Evolutionary conservation across 495 filamentous ascomycete species (phyloP).

Genomic region (Hypoxylon intermedium): DNA sequence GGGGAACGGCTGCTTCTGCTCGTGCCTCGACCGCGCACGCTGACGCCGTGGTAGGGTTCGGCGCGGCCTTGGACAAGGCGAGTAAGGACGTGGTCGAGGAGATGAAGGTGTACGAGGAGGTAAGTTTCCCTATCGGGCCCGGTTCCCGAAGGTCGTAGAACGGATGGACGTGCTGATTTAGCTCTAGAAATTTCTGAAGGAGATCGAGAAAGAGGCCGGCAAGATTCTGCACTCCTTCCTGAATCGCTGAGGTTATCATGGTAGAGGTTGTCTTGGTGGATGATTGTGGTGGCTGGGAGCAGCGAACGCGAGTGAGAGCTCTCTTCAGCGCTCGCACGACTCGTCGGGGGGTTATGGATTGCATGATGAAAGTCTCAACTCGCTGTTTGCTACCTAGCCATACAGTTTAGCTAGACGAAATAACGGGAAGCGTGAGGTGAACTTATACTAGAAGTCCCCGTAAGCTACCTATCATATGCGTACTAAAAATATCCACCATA

Average conservation of each 20-base stretch:
- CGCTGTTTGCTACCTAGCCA: neutral
- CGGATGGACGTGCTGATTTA: slow-evolving; percentile 38
- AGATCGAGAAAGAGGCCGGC: slow-evolving; percentile 38
- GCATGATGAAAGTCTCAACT: slow-evolving; percentile 8
- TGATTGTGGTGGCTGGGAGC: neutral
- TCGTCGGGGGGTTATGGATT: slow-evolving; percentile 10
- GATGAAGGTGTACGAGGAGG: slow-evolving; percentile 39
- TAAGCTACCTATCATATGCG: neutral
- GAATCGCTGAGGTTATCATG: slow-evolving; percentile 7
- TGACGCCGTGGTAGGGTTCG: slow-evolving; percentile 14
- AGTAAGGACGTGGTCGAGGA: slow-evolving; percentile 39
- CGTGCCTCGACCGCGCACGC: slow-evolving; percentile 10
- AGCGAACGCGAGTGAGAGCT: slow-evolving; percentile 1
- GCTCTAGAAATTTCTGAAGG: slow-evolving; percentile 39
- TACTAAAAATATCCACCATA: neutral
- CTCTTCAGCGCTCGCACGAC: slow-evolving; percentile 16
- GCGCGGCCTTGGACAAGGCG: slow-evolving; percentile 22
- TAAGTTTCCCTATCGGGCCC: slow-evolving; percentile 18
- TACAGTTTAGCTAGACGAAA: neutral
- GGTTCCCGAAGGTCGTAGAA: slow-evolving; percentile 33
- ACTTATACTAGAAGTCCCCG: neutral
- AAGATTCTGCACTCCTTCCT: slow-evolving; percentile 37
- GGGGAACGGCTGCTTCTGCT: slow-evolving; percentile 28
- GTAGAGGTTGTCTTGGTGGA: neutral
- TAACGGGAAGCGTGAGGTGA: neutral